phyloP scores from a whole-genome alignment of 768 basidiomycete species.

The Auriscalpium vulgare region DNA sequence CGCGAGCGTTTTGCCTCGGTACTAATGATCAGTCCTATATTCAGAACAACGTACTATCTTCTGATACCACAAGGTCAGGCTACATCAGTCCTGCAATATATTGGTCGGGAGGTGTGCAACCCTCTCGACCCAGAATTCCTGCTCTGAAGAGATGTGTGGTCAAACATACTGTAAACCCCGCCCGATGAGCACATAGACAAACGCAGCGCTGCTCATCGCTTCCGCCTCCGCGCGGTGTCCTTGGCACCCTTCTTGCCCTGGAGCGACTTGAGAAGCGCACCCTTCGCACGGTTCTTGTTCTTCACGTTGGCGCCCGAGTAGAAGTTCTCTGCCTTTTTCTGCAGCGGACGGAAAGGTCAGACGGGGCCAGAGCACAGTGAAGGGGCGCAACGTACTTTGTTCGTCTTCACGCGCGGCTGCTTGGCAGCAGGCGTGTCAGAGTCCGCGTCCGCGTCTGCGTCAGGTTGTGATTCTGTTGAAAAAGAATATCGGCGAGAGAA shows the following conservation, averaged over 20 bases:
- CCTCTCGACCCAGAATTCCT: too few species aligned
- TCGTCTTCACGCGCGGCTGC: constrained; percentile 84
- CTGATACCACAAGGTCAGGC: too few species aligned
- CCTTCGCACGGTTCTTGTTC: constrained; percentile 71
- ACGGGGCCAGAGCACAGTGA: background rate
- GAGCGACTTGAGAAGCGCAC: constrained; percentile 49
- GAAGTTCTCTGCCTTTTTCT: constrained; percentile 89
- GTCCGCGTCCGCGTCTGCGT: constrained; percentile 26
- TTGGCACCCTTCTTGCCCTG: constrained; percentile 9
- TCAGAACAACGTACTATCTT: too few species aligned
- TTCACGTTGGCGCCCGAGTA: constrained; percentile 81
- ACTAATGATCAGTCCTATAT: too few species aligned
- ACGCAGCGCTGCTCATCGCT: background rate
- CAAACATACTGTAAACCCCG: too few species aligned
- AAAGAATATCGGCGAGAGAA: constrained; percentile 4
- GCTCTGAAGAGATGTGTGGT: too few species aligned
- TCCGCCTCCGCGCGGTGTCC: constrained; percentile 6
- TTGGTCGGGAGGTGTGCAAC: too few species aligned
- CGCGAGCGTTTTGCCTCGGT: too few species aligned
- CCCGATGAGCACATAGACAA: too few species aligned
- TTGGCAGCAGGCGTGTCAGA: constrained; percentile 24
- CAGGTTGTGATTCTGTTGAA: constrained; percentile 16
- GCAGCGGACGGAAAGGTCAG: constrained; percentile 1
- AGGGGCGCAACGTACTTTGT: constrained; percentile 50
- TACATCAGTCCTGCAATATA: too few species aligned